phyloP scores from a whole-genome alignment of 2,329 filamentous ascomycete genomes.

The Colletotrichum caudatum region DNA sequence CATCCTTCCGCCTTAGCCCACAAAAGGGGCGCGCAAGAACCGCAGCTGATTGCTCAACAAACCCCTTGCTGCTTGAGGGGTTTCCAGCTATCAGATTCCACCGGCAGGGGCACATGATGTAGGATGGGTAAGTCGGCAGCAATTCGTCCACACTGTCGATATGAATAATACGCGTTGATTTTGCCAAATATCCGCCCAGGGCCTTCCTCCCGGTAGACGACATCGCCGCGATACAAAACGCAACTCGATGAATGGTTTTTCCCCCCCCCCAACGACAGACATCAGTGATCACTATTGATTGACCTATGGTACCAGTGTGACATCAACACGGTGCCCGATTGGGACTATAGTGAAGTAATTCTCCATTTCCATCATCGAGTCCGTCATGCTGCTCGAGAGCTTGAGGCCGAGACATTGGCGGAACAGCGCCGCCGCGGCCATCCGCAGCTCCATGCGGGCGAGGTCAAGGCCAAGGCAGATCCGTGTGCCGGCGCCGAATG shows the following conservation, averaged over 20 bases:
- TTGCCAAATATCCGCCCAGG: neutral
- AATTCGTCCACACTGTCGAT: neutral
- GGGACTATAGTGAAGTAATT: constrained; percentile 49
- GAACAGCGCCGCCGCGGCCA: constrained; percentile 65
- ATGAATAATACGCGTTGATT: neutral
- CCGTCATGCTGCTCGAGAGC: constrained; percentile 50
- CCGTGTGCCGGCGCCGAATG: constrained; percentile 63
- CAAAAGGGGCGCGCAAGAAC: neutral
- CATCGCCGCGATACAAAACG: neutral
- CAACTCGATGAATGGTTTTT: neutral
- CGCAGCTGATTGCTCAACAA: neutral
- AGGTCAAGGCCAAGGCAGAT: constrained; percentile 69
- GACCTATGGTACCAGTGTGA: neutral
- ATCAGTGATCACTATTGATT: no score
- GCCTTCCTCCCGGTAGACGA: no score
- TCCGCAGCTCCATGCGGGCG: constrained; percentile 66
- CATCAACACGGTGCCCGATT: neutral
- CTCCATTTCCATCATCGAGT: constrained; percentile 51
- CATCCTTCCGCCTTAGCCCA: neutral
- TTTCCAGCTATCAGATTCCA: neutral
- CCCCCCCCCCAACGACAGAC: no score
- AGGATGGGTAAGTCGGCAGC: neutral
- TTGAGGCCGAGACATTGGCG: constrained; percentile 55
- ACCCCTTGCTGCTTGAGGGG: neutral
- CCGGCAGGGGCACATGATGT: constrained; percentile 9